A percentile compares a stretch with the other conserved stretches of the same genome.
phyloP scores from a whole-genome alignment of 352 stramenopile genomes.

The Globisporangium middletonii region DNA sequence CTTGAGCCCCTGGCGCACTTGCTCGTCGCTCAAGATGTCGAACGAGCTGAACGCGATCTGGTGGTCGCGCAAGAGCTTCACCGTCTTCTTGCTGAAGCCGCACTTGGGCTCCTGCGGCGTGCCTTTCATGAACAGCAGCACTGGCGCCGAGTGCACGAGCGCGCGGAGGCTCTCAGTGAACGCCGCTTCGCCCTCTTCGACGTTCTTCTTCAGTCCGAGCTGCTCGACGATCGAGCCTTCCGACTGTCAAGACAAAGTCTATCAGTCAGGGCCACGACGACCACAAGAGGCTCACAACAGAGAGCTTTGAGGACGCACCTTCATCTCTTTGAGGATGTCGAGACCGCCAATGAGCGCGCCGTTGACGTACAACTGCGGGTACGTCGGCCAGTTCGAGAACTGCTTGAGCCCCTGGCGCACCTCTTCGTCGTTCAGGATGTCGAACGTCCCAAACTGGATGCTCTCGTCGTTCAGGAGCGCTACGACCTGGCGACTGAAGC shows the following conservation, averaged over 20 bases:
- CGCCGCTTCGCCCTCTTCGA: constrained; percentile 66
- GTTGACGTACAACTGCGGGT: constrained; percentile 97
- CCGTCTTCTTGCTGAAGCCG: constrained; percentile 92
- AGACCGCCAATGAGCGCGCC: constrained; percentile 95
- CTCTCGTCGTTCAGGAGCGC: constrained; percentile 90
- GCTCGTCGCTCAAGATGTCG: constrained; percentile 91
- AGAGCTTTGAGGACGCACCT: constrained; percentile 23
- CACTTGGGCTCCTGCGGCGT: constrained; percentile 87
- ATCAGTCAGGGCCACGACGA: not conserved
- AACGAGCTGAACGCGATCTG: constrained; percentile 93
- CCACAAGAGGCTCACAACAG: not conserved
- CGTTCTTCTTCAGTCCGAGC: constrained; percentile 63
- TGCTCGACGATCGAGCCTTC: constrained; percentile 78
- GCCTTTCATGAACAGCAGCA: constrained; percentile 97
- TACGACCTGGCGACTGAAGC: constrained; percentile 94
- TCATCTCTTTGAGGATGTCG: constrained; percentile 97
- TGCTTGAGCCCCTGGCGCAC: constrained; percentile 96
- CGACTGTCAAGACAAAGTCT: constrained; percentile 8
- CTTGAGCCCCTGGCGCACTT: constrained; percentile 96
- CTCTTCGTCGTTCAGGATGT: constrained; percentile 96
- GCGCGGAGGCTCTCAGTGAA: constrained; percentile 83
- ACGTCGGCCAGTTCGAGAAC: constrained; percentile 98
- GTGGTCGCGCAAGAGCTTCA: constrained; percentile 87
- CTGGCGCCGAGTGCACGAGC: constrained; percentile 83
- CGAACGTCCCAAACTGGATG: constrained; percentile 94